Base-by-base conservation (phyloP, 441 rosid species). In the Populus hybrid region DNA sequence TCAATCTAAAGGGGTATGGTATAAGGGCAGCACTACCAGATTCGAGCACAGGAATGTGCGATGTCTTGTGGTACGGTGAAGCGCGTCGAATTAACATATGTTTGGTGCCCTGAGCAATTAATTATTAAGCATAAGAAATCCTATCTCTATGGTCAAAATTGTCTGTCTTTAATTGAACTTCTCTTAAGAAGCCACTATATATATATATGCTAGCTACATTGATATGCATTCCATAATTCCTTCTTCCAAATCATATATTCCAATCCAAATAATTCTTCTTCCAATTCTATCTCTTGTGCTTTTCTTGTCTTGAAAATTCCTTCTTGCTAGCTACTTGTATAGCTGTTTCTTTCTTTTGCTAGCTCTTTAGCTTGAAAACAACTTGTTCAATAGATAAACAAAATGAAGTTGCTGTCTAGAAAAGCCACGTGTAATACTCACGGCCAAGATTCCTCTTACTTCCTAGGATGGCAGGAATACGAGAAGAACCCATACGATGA, bases 381-480 rank as follows among this genome's bases (percentile, higher is more conserved):
- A 40, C 46, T 40, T 40, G 46, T 40, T 40, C 46, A 42, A 38
- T 23, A 50, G 64, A 46, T 30, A 64, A 6, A 16, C 8, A 40
- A 16, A 79, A 87, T 87, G 97, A 79, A 77, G 83, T 66, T 85
- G 76, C 82, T 95, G 86, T 95, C 99, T 14, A 80, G 76, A 74
- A 95, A 91, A 91, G 97, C 88, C 74, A 87, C 89, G 74, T 87
- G 97, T 79, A 94, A 91, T 36, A 83, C 90, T 78, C 98, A 95
- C 69, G 98, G 97, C 20, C 97, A 95, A 82, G 95, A 91, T 86
- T 95, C 99, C 7, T 92, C 98, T 5, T 95, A 95, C 84, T 95
- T 95, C 84, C 79, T 91, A 6, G 99, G 99, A 6, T 95, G 99
- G 99, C 83, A 91, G 72, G 95, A 94, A 76, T 94, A 94, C 66